Conservation (phyloP, 768 basidiomycete species). For the Mycena vitilis region DNA sequence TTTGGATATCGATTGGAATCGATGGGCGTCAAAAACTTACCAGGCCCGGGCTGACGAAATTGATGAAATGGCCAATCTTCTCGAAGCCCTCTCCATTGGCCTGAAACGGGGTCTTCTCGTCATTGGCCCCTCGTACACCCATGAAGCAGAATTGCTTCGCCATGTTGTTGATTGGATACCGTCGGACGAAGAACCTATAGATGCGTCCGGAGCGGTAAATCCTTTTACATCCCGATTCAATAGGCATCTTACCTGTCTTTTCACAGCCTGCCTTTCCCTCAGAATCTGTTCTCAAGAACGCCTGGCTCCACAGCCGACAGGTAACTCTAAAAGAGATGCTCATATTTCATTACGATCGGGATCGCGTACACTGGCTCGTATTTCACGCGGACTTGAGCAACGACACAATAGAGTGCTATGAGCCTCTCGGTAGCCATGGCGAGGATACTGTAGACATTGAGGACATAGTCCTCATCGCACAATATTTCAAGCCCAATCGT, state of each 20-base stretch:
- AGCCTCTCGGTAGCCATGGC: constrained; percentile 3
- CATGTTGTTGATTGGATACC: constrained; percentile 3
- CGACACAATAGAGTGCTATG: neutral
- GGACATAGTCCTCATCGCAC: neutral
- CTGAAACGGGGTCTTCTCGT: neutral
- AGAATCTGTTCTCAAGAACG: neutral
- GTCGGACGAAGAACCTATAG: constrained; percentile 11
- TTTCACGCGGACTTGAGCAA: neutral
- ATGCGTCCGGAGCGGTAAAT: constrained; percentile 3
- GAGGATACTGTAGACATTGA: neutral
- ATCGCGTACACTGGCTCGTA: constrained; percentile 13
- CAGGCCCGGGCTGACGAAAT: neutral
- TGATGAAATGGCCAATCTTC: neutral
- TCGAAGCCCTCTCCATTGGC: neutral
- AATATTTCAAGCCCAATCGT: constrained; percentile 2
- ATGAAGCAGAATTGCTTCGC: neutral
- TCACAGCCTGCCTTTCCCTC: constrained; percentile 6
- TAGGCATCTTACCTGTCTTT: neutral
- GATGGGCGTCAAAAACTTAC: neutral
- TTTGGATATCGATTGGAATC: constrained; percentile 6
- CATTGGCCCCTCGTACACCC: neutral
- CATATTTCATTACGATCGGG: constrained; percentile 6
- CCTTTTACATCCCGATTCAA: too few species aligned
- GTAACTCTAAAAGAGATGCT: neutral
- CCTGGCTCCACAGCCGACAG: constrained; percentile 6